Evolutionary conservation across 192 early-diverging fungal species (phyloP), one percentile per base, ranked within the genome.

Genomic region (Diversispora eburnea): DNA sequence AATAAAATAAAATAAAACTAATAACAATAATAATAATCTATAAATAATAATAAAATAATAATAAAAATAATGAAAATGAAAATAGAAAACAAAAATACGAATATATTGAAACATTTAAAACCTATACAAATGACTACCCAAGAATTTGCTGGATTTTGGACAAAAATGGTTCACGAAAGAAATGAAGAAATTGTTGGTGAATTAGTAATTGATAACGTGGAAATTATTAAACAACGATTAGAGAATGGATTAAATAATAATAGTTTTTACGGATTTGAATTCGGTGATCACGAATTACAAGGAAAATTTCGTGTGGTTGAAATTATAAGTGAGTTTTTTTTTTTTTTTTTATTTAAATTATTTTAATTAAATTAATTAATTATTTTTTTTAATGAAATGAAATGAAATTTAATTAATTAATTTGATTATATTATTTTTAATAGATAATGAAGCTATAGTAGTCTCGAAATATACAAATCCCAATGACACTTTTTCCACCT

Each of bases 211-310:
- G 25, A 25, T 22, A 59, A 59, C 25, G 20, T 59, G 22, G 57
- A 59, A 59, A 59, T 59, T 3, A 59, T 59, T 33, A 59, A 59
- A 22, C 57, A 33, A 33, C 8, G 57, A 59, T 59, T 59, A 22
- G 57, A 59, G 20, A 25, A 58, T 58, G 56, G 57, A 10, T 33
- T 22, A 59, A 59, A 10, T 59, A 25, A 59, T 12, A 58, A 58
- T 33, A 33, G 25, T 7, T 2, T 3, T 25, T 33, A 59, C 8
- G 57, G 17, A 5, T 56, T 59, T 59, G 57, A 22, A 58, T 22
- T 17, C 25, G 56, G 8, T 15, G 15, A 19, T 56, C 20, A 2
- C 5, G 55, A 22, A 58, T 7, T 22, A 17, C 20, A 58, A 58
- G 17, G 5, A 22, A 22, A 22, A 25, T 33, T 33, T 33, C 25